Conservation (phyloP, 306 rosid species). For the Trifolium dubium region DNA sequence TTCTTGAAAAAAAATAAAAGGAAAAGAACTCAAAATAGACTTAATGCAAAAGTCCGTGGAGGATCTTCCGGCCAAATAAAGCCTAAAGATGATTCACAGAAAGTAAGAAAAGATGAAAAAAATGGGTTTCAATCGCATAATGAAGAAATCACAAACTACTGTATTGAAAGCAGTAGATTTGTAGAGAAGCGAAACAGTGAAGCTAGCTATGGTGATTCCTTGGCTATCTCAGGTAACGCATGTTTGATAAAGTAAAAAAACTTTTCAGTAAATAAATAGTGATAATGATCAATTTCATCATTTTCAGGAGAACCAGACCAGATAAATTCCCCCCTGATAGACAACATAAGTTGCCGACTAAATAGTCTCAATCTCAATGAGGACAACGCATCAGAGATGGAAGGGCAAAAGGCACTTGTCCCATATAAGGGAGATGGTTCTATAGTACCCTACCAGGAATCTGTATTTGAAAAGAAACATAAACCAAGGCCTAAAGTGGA, state of each 20-base stretch:
- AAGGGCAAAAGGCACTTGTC: conserved; percentile 68
- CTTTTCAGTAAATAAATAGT: conserved; percentile 35
- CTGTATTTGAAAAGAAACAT: conserved; percentile 53
- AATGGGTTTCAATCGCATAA: conserved; percentile 41
- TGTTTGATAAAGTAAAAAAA: conserved; percentile 40
- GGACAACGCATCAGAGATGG: conserved; percentile 39
- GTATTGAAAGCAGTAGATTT: conserved; percentile 42
- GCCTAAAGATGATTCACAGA: conserved; percentile 42
- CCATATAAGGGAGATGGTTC: conserved; percentile 67
- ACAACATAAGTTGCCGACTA: conserved; percentile 53
- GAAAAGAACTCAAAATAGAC: conserved; percentile 50
- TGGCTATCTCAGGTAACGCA: conserved; percentile 43
- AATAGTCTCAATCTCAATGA: conserved; percentile 58
- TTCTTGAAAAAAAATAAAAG: conserved; percentile 50
- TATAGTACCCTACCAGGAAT: conserved; percentile 60
- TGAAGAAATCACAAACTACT: conserved; percentile 40
- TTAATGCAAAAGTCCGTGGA: conserved; percentile 41
- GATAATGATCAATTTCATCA: conserved; percentile 41
- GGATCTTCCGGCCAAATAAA: conserved; percentile 41
- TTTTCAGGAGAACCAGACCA: conserved; percentile 57
- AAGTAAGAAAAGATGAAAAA: conserved; percentile 35
- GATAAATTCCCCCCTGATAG: conserved; percentile 37
- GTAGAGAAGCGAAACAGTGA: conserved; percentile 38
- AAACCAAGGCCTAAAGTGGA: conserved; percentile 84
- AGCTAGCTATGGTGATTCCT: conserved; percentile 39